Evolutionary conservation across 2,329 filamentous ascomycete genomes (phyloP), one percentile per base, ranked within the genome.

Genomic region (Exophiala oligosperma): DNA sequence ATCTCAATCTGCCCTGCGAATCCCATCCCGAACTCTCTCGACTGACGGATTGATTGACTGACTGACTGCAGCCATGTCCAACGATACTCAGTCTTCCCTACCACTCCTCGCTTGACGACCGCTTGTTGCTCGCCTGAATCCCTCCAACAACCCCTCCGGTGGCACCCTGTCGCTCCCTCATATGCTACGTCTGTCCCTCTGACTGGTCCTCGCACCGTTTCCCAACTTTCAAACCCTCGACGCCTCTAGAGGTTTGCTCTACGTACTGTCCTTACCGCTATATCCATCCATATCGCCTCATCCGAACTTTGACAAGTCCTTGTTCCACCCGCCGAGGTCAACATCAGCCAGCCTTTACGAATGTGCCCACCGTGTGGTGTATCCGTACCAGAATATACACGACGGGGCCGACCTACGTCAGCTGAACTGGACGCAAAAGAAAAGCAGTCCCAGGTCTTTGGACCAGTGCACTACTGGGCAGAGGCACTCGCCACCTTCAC

Each of bases 251-350:
- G 60, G 51, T 52, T 48, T 38, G 37, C 52, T 60, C 52, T 58
- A 57, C 54, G 51, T 63, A 52, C 61, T 63, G 61, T 63, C 61
- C 58, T 63, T 63, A 63, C 61, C 61, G 61, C 55, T 50, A 47
- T 32, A 56, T 49, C 37, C 35, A 28, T 17, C 37, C 35, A 41
- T 29, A 40, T 46, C 23, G 29, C 50, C 48, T 54, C 44, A 41
- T 38, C 50, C 46, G 14, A 23, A 2, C 38, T 17, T 43, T 43
- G 40, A 23, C 40, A 17, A 17, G 14, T n/a, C 5, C 7, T 23
- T 43, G 40, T 43, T 43, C 21, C 40, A 43, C 40, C 40, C 14
- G 40, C 17, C 12, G 40, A 43, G 40, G 21, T 43, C 40, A 50
- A 12, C 24, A 50, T 35, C 28, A 17, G 24, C 43, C 24, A 48